A percentile compares a stretch with the other conserved stretches of the same genome.
Conservation (phyloP, 1,139 yeast species). For the Geotrichum candidum region DNA sequence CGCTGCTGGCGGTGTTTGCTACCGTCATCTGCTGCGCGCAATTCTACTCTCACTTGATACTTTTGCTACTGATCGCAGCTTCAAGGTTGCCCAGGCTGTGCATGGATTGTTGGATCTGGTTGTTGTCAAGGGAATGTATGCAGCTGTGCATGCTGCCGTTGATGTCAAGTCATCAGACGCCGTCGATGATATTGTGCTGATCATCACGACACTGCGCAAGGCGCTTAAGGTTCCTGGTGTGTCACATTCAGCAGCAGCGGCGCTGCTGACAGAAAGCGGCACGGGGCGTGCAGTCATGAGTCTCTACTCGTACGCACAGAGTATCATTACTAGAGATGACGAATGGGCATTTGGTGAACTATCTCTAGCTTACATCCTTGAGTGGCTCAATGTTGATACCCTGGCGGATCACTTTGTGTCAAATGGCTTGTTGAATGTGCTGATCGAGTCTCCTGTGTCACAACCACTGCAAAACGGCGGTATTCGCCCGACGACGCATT, state of each 20-base stretch:
- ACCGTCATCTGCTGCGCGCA: slow-evolving; percentile 12
- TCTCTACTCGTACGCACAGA: slow-evolving; percentile 54
- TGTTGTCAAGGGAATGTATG: slow-evolving; percentile 30
- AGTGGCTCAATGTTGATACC: slow-evolving; percentile 54
- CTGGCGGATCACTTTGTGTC: slow-evolving; percentile 63
- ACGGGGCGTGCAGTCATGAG: slow-evolving; percentile 58
- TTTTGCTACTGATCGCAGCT: slow-evolving; percentile 16
- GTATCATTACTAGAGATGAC: slow-evolving; percentile 45
- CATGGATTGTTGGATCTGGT: slow-evolving; percentile 30
- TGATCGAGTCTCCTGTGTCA: slow-evolving; percentile 73
- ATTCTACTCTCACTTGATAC: slow-evolving; percentile 25
- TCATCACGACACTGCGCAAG: slow-evolving; percentile 57
- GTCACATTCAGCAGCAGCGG: slow-evolving; percentile 45
- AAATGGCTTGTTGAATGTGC: slow-evolving; percentile 60
- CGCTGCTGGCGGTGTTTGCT: slow-evolving; percentile 8
- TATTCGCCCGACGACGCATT: slow-evolving; percentile 44
- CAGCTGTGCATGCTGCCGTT: slow-evolving; percentile 24
- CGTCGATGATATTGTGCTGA: slow-evolving; percentile 59
- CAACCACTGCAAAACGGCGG: slow-evolving; percentile 60
- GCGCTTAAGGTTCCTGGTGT: slow-evolving; percentile 51
- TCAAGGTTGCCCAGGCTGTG: slow-evolving; percentile 23
- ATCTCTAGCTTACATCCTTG: slow-evolving; percentile 62
- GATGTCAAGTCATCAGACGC: slow-evolving; percentile 35
- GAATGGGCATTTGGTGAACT: slow-evolving; percentile 66
- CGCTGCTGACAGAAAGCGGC: slow-evolving; percentile 51